Percentiles rank a stretch among this genome's conserved stretches.
Conservation (phyloP, 345 rosid species). For the Lepidium sativum region DNA sequence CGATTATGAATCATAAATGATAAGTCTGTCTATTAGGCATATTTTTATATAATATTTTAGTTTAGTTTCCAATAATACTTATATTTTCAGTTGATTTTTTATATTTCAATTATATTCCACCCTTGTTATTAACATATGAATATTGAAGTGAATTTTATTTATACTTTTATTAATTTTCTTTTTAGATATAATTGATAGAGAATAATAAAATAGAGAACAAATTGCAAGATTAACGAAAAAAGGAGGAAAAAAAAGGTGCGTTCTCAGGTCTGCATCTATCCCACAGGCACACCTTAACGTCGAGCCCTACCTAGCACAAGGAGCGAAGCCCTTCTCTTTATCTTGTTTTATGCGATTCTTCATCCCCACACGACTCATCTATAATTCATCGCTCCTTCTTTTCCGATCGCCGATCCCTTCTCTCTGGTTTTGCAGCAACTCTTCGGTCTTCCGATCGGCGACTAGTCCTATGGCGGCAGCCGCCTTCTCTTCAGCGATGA, state of each 20-base stretch:
- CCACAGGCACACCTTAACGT: not conserved
- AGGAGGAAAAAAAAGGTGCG: not conserved
- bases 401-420: slow-evolving; percentile 14
- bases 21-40: too few species aligned
- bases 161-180: too few species aligned
- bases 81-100: too few species aligned
- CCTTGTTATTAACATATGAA: too few species aligned
- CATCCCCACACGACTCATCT: slow-evolving; percentile 15
- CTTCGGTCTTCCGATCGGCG: slow-evolving; percentile 28
- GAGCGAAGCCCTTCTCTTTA: not conserved
- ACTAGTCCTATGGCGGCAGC: slow-evolving; percentile 31
- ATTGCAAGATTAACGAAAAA: too few species aligned
- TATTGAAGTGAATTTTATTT: too few species aligned
- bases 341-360: slow-evolving; percentile 37
- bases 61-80: too few species aligned
- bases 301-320: not conserved
- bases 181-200: too few species aligned
- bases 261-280: slow-evolving; percentile 6
- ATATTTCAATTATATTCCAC: too few species aligned
- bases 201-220: too few species aligned
- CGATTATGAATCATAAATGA: too few species aligned
- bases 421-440: slow-evolving; percentile 12
- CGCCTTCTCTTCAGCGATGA: slow-evolving; percentile 15
- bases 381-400: slow-evolving; percentile 5
- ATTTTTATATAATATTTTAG: too few species aligned